Evolutionary conservation across 73 alveolate genomes (phyloP).

Genomic region (Blepharisma japonicum): DNA sequence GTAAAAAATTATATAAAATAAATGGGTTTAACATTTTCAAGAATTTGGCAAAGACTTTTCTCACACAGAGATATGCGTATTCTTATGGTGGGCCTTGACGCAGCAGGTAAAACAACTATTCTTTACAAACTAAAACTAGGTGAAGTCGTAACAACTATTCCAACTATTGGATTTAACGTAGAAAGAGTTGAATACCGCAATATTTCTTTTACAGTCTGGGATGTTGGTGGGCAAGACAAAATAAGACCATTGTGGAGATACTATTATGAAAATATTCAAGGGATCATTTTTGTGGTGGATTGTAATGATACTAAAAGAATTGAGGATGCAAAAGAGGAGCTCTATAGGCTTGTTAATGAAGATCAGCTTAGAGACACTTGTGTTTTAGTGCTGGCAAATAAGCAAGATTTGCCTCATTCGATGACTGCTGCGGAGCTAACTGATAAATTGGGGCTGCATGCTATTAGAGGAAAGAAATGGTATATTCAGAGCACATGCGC

Average conservation of each 20-base stretch:
- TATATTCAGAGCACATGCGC: constrained; percentile 20
- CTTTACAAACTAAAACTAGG: constrained; percentile 70
- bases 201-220: background rate
- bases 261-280: constrained; percentile 92
- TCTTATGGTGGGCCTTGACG: constrained; percentile 70
- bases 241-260: constrained; percentile 94
- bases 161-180: constrained; percentile 61
- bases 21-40: background rate
- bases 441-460: constrained; percentile 59
- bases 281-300: constrained; percentile 97
- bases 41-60: constrained; percentile 57
- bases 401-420: constrained; percentile 84
- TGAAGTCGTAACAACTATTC: constrained; percentile 37
- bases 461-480: background rate
- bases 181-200: constrained; percentile 36
- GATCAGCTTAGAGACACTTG: constrained; percentile 76
- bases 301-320: constrained; percentile 91
- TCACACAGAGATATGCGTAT: constrained; percentile 48
- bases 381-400: constrained; percentile 85
- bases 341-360: constrained; percentile 69
- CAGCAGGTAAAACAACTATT: constrained; percentile 79
- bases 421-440: constrained; percentile 68
- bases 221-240: constrained; percentile 93
- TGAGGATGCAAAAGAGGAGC: constrained; percentile 94
- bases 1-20: too few relatives aligned